These are phyloP conservation scores for Phylloporus sp. DNA, from an alignment of 768 basidiomycete genomes.

Conservation along the genomic window DNA sequence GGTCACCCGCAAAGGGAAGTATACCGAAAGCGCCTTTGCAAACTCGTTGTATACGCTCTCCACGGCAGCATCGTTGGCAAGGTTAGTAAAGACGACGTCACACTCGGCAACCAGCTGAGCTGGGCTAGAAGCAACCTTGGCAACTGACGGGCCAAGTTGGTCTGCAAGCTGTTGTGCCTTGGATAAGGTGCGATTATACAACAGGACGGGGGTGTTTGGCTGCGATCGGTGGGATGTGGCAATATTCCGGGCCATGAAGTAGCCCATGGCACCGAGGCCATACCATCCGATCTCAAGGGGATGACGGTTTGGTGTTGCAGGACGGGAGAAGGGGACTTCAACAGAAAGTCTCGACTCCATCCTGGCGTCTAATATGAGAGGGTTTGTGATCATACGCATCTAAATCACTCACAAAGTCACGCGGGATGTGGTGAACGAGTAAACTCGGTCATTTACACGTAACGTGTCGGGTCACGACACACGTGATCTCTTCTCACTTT, in stretches of 20 bases:
- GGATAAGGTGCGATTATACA: conserved; percentile 71
- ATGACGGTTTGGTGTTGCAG: conserved; percentile 44
- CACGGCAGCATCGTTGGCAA: conserved; percentile 70
- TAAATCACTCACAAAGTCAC: conserved; percentile 1
- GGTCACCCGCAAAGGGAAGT: conserved; percentile 4
- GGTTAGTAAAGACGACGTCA: conserved; percentile 73
- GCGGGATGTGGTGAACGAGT: too few relatives aligned
- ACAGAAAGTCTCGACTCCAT: conserved; percentile 7
- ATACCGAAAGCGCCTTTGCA: conserved; percentile 54
- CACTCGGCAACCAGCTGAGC: conserved; percentile 60
- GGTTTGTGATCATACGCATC: too few relatives aligned
- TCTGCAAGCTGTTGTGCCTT: conserved; percentile 57
- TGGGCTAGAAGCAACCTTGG: conserved; percentile 52
- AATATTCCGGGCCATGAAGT: conserved; percentile 75
- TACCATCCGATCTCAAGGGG: conserved; percentile 41
- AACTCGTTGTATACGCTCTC: conserved; percentile 60
- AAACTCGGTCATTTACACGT: background rate
- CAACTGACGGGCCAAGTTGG: conserved; percentile 51
- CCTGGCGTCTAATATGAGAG: background rate
- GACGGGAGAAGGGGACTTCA: conserved; percentile 54
- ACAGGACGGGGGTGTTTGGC: conserved; percentile 48
- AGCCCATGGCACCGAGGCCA: conserved; percentile 67
- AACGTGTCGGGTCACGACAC: background rate
- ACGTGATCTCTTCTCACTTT: conserved; percentile 13
- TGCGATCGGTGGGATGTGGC: conserved; percentile 48